These are phyloP conservation scores for Penicillium janthinellum DNA, from an alignment of 2,329 filamentous ascomycete genomes.

Conservation along the genomic window DNA sequence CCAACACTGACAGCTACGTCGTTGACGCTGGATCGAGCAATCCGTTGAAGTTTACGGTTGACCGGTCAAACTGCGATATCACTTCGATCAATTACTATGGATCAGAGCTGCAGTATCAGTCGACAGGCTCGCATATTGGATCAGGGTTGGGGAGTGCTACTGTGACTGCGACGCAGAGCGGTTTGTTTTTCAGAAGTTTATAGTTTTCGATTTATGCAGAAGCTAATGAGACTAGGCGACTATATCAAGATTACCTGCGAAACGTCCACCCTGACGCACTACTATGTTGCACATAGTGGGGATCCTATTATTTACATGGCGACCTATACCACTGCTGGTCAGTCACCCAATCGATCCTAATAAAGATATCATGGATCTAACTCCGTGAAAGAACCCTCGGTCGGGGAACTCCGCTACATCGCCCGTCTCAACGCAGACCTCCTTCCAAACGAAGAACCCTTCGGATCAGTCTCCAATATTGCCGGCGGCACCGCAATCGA, in stretches of 20 bases:
- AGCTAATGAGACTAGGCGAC: slow-evolving; percentile 24
- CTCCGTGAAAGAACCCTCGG: slow-evolving; percentile 46
- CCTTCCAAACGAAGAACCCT: slow-evolving; percentile 57
- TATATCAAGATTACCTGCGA: slow-evolving; percentile 65
- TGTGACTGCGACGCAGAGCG: slow-evolving; percentile 52
- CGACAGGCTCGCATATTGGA: slow-evolving; percentile 57
- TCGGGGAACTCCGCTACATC: slow-evolving; percentile 67
- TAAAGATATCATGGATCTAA: slow-evolving; percentile 4
- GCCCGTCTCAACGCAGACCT: slow-evolving; percentile 58
- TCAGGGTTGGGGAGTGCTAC: slow-evolving; percentile 62
- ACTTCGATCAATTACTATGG: slow-evolving; percentile 64
- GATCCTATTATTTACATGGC: slow-evolving; percentile 63
- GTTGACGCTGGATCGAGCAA: slow-evolving; percentile 55
- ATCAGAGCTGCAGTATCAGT: slow-evolving; percentile 59
- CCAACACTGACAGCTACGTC: slow-evolving; percentile 37
- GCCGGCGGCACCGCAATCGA: slow-evolving; percentile 58
- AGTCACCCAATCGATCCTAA: slow-evolving; percentile 7
- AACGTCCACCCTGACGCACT: slow-evolving; percentile 64
- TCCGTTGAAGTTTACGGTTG: slow-evolving; percentile 55
- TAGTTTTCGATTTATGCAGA: too few relatives aligned
- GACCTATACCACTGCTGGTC: slow-evolving; percentile 59
- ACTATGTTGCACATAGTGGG: slow-evolving; percentile 63
- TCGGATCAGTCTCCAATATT: slow-evolving; percentile 59
- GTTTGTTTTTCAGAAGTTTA: slow-evolving; percentile 12
- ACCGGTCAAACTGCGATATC: slow-evolving; percentile 61